Conservation (phyloP, 441 rosid genomes). For the Gossypium lobatum region DNA sequence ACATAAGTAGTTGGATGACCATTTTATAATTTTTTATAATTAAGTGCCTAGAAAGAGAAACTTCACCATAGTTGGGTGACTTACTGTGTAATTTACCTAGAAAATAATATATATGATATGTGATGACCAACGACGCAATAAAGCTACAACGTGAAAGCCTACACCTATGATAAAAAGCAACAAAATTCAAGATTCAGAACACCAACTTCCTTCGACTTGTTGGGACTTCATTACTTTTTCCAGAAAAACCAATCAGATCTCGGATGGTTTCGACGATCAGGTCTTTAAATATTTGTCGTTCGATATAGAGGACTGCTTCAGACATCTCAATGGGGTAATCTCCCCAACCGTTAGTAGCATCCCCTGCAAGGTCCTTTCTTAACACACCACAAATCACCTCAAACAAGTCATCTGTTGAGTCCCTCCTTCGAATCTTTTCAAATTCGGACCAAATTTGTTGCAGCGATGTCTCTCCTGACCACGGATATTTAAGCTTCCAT, state of each 20-base stretch:
- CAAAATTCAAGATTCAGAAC: conserved; percentile 38
- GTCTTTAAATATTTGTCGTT: conserved; percentile 76
- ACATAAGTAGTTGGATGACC: no score
- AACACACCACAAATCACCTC: conserved; percentile 62
- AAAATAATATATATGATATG: neutral
- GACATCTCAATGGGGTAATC: conserved; percentile 66
- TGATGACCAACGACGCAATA: neutral
- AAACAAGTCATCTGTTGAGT: conserved; percentile 39
- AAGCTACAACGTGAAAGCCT: neutral
- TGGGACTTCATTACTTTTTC: conserved; percentile 19
- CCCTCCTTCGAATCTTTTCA: conserved; percentile 45
- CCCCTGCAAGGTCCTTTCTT: conserved; percentile 65
- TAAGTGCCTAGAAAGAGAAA: no score
- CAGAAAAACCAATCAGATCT: conserved; percentile 40
- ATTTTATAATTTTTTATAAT: no score
- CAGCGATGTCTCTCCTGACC: conserved; percentile 20
- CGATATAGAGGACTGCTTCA: conserved; percentile 64
- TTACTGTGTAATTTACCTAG: no score
- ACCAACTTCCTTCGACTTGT: conserved; percentile 54
- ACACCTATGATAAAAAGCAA: neutral
- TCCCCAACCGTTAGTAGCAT: conserved; percentile 49
- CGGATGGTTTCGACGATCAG: conserved; percentile 71
- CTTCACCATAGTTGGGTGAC: no score
- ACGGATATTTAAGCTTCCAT: conserved; percentile 33
- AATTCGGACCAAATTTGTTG: conserved; percentile 66